Evolutionary conservation across 305 asterid genomes (phyloP).

Genomic region (Fraxinus latifolia): DNA sequence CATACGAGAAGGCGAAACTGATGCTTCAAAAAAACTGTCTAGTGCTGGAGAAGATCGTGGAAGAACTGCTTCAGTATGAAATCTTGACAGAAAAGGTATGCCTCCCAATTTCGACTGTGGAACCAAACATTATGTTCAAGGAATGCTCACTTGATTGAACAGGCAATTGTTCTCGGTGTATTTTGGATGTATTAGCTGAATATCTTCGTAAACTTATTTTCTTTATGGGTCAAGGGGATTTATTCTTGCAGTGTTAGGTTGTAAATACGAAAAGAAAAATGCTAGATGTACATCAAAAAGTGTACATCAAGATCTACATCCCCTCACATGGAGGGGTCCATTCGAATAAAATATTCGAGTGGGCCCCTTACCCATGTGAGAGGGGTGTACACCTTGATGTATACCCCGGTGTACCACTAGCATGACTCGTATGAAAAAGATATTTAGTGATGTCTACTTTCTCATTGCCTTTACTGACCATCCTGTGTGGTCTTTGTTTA

Average conservation of each 20-base stretch:
- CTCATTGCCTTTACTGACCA: neutral
- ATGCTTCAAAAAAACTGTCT: conserved; percentile 60
- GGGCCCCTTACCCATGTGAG: too few species aligned
- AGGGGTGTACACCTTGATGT: too few species aligned
- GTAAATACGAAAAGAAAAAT: neutral
- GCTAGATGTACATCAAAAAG: too few species aligned
- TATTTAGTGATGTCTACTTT: neutral
- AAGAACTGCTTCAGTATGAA: conserved; percentile 76
- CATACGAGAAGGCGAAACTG: conserved; percentile 72
- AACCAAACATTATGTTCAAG: neutral
- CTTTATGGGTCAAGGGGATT: neutral
- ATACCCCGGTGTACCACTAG: too few species aligned
- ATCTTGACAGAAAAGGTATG: conserved; percentile 84
- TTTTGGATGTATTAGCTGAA: neutral
- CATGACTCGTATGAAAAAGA: neutral
- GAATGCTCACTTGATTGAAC: neutral
- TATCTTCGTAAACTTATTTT: neutral
- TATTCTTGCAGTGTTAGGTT: neutral
- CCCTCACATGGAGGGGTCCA: too few species aligned
- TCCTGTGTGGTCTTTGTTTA: neutral
- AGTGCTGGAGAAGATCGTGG: conserved; percentile 80
- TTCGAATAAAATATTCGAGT: too few species aligned
- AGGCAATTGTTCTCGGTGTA: neutral
- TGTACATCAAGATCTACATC: too few species aligned
- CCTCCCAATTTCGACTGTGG: conserved; percentile 1